phyloP scores from a whole-genome alignment of 768 basidiomycete species.

The Leccinum disarticulatum region DNA sequence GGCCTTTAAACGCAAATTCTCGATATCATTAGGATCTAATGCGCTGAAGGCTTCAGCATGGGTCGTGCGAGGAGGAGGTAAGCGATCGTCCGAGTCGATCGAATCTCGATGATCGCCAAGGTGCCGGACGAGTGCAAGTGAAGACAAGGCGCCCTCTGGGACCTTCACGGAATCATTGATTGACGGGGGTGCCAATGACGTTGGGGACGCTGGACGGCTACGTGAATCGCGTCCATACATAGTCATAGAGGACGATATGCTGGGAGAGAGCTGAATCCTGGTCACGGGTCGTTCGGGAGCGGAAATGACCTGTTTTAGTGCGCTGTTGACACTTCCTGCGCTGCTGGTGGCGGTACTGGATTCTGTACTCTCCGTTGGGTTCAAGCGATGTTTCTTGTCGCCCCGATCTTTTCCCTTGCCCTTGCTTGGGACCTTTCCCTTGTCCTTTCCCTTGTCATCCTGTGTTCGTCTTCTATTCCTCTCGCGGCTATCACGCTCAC shows the following conservation, averaged over 20 bases:
- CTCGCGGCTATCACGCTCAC: constrained; percentile 23
- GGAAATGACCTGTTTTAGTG: constrained; percentile 10
- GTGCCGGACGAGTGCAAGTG: constrained; percentile 9
- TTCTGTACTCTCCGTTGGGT: constrained; percentile 33
- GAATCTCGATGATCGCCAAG: constrained; percentile 28
- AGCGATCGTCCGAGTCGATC: constrained; percentile 25
- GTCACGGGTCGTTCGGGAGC: constrained; percentile 6
- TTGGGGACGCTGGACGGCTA: constrained; percentile 25
- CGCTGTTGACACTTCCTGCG: constrained; percentile 24
- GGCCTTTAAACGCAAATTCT: constrained; percentile 39
- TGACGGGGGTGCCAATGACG: constrained; percentile 13
- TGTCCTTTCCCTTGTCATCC: constrained; percentile 20
- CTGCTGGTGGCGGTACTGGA: constrained; percentile 34
- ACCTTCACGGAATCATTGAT: constrained; percentile 1
- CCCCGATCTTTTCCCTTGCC: constrained; percentile 32
- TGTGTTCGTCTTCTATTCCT: constrained; percentile 22
- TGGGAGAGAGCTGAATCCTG: constrained; percentile 20
- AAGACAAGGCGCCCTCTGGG: constrained; percentile 13
- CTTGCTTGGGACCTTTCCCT: constrained; percentile 23
- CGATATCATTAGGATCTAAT: constrained; percentile 53
- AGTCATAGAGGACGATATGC: constrained; percentile 18
- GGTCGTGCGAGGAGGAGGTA: constrained; percentile 51
- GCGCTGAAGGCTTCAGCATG: constrained; percentile 64
- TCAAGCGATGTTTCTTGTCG: constrained; percentile 30
- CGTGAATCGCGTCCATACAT: constrained; percentile 4